Evolutionary conservation across 768 basidiomycete species (phyloP).

Genomic region (Rubroboletus pulcherrimus): DNA sequence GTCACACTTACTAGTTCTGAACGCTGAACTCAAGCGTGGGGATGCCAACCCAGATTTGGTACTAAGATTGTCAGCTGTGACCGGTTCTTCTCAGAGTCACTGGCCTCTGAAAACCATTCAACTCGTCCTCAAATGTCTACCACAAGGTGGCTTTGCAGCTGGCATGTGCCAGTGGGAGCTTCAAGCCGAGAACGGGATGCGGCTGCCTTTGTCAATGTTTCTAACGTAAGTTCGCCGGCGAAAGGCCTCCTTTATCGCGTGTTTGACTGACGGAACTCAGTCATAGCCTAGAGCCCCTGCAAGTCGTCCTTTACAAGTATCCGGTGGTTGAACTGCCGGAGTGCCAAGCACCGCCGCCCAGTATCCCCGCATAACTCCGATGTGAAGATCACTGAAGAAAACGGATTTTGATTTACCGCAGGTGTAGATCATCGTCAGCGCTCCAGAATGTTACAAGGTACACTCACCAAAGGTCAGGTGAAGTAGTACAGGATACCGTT

Average conservation of each 20-base stretch:
- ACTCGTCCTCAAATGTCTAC: neutral
- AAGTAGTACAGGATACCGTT: neutral
- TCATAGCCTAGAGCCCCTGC: neutral
- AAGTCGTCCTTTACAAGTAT: neutral
- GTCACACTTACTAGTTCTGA: too few relatives aligned
- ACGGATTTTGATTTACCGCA: constrained; percentile 9
- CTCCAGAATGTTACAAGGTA: too few relatives aligned
- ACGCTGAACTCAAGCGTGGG: too few relatives aligned
- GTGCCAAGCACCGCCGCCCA: neutral
- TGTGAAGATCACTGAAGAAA: neutral
- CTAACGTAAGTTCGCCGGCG: neutral
- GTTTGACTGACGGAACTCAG: neutral
- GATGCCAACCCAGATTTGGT: neutral
- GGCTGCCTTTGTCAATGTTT: neutral
- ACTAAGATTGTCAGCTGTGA: neutral
- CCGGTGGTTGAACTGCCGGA: constrained; percentile 15
- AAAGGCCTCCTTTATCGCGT: neutral
- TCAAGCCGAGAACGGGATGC: neutral
- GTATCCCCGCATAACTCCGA: constrained; percentile 7
- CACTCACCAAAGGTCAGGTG: neutral
- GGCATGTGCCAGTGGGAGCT: too few relatives aligned
- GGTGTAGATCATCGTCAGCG: constrained; percentile 9
- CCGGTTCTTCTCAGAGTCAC: too few relatives aligned
- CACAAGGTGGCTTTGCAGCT: neutral
- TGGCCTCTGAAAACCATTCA: neutral